phyloP scores from a whole-genome alignment of 148 eudicot species.

The Rhododendron griersonianum region DNA sequence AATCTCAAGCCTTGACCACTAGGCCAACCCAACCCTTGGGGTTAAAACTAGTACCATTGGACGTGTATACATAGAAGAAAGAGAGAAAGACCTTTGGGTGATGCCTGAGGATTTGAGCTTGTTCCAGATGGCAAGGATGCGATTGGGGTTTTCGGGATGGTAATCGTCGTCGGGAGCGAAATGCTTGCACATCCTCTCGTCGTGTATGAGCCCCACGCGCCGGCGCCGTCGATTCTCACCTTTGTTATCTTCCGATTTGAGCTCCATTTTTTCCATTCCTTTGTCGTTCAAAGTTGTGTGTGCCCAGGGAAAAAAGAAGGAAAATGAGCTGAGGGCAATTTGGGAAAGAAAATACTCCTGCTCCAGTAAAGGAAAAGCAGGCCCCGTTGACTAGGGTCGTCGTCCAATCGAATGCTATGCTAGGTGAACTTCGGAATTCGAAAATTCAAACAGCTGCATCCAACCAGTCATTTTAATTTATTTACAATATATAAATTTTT shows the following conservation, averaged over 20 bases:
- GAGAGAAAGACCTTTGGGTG: slow-evolving; percentile 41
- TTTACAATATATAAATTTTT: no score
- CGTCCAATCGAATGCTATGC: neutral
- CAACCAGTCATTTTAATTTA: no score
- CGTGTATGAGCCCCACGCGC: slow-evolving; percentile 76
- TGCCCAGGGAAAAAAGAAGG: neutral
- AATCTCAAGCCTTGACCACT: neutral
- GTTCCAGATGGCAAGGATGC: slow-evolving; percentile 72
- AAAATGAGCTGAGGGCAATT: no score
- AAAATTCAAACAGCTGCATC: neutral
- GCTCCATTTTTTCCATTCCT: slow-evolving; percentile 2
- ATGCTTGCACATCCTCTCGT: slow-evolving; percentile 83
- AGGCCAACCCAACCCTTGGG: neutral
- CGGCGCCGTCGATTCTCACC: neutral
- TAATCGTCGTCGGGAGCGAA: slow-evolving; percentile 38
- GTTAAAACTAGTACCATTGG: neutral
- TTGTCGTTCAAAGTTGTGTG: neutral
- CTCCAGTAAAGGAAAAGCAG: no score
- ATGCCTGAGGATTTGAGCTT: slow-evolving; percentile 53
- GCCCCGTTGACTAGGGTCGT: neutral
- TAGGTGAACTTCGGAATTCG: neutral
- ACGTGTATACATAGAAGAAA: neutral
- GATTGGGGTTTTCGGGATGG: slow-evolving; percentile 89
- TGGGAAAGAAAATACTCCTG: no score
- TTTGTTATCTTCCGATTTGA: neutral